These are phyloP conservation scores for Anethum foeniculum DNA, from an alignment of 140 eudicot genomes.

Conservation along the genomic window DNA sequence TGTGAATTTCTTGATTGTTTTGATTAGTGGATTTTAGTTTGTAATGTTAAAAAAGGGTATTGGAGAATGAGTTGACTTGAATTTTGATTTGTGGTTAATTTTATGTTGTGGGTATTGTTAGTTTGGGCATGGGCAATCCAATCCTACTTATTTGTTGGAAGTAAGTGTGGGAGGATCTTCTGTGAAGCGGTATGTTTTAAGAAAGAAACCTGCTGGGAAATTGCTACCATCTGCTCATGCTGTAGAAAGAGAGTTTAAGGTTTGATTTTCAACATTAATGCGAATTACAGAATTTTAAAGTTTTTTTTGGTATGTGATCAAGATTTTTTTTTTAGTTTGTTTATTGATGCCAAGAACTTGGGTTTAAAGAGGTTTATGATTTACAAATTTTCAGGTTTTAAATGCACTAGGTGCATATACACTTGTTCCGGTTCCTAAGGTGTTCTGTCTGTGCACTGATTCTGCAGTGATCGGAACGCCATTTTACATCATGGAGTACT, in stretches of 20 bases:
- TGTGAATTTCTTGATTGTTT: not conserved
- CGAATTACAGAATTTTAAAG: not conserved
- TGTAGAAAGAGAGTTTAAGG: constrained; percentile 89
- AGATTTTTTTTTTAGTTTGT: not conserved
- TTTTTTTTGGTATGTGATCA: not conserved
- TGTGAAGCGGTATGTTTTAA: constrained; percentile 62
- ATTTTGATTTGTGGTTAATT: not conserved
- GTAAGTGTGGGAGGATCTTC: constrained; percentile 42
- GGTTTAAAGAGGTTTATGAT: not conserved
- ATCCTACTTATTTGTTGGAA: constrained; percentile 84
- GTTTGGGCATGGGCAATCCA: constrained; percentile 98
- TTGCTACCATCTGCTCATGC: constrained; percentile 93
- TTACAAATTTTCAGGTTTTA: constrained; percentile 51
- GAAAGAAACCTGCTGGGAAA: constrained; percentile 89
- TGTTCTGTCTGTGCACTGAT: constrained; percentile 81
- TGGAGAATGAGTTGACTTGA: not conserved
- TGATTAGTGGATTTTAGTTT: not conserved
- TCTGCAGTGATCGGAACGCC: constrained; percentile 80
- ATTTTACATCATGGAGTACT: constrained; percentile 86
- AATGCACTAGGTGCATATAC: constrained; percentile 66
- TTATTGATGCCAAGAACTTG: too few species aligned
- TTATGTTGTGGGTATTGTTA: constrained; percentile 14
- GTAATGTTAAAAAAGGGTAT: not conserved
- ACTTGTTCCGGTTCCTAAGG: constrained; percentile 84
- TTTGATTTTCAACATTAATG: not conserved